phyloP scores from a whole-genome alignment of 1,284 basidiomycete species.

The Stygiomarasmius scandens region DNA sequence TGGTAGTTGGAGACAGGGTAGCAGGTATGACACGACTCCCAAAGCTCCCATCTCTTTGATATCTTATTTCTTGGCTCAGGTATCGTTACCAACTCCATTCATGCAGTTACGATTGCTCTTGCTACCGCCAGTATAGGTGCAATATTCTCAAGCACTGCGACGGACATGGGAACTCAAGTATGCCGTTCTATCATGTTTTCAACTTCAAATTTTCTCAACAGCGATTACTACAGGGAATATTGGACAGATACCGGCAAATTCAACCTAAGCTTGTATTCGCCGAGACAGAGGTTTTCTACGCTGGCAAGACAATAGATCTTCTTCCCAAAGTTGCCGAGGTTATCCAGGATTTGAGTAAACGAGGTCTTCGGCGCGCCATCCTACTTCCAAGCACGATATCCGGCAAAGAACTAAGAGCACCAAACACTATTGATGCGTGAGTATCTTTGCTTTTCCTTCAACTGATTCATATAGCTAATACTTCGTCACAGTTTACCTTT shows the following conservation, averaged over 20 bases:
- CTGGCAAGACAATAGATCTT: conserved; percentile 57
- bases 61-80: conserved; percentile 36
- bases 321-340: conserved; percentile 55
- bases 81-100: conserved; percentile 63
- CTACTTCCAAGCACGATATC: conserved; percentile 59
- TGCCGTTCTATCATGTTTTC: not conserved
- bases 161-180: conserved; percentile 70
- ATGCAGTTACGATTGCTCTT: conserved; percentile 58
- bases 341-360: conserved; percentile 43
- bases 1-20: conserved; percentile 62
- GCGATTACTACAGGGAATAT: conserved; percentile 53
- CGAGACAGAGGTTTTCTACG: conserved; percentile 65
- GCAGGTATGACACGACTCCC: conserved; percentile 51
- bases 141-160: conserved; percentile 67
- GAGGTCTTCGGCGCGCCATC: conserved; percentile 52
- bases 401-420: conserved; percentile 29
- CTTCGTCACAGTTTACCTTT: not conserved
- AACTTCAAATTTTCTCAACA: not conserved
- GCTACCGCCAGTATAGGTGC: conserved; percentile 66
- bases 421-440: conserved; percentile 41
- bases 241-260: conserved; percentile 72
- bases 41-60: not conserved
- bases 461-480: too few species aligned
- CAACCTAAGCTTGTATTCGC: conserved; percentile 65
- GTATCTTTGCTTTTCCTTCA: too few species aligned